Base-by-base conservation (phyloP, 371 early-diverging fungal species). In the Syncephalastrum racemosum region DNA sequence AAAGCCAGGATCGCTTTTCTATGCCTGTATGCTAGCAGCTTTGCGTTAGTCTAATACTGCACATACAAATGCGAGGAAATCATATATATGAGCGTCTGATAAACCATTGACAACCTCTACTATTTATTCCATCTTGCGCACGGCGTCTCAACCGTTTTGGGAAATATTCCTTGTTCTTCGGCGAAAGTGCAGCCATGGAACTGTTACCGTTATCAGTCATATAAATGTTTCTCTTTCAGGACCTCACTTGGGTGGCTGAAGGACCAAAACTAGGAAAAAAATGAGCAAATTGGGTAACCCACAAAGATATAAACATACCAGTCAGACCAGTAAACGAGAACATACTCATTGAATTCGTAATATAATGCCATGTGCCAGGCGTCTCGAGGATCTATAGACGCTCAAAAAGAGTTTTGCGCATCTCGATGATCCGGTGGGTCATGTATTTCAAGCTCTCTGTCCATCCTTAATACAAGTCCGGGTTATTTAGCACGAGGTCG, bases 261-360 rank as follows among this genome's bases (percentile, higher is more conserved):
- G 12, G 51, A 70, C 16, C 10, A 23, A 40, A 55, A 58, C 36
- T 10, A 31, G 36, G 10, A 31, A 10, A 31, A 20, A 15, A 27
- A 50, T 24, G 20, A 50, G 12, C 14, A 22, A 23, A 16, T 36
- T 50, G 6, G 31, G 15, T 15, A 18, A 4, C 4, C 22, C 7
- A 25, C 25, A 5, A 13, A 16, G 19, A 46, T 55, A 0, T 1
- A 19, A 14, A 63, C 60, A 58, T 71, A 80, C 81, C 64, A 22
- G 59, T 83, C 40, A 96, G 71, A 12, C 98, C 98, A 4, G 98
- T 96, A 75, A 86, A 97, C 4, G 89, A 87, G 66, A 97, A 97
- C 98, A 97, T 97, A 67, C 98, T 96, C 62, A 96, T 95, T 76
- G 96, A 96, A 54, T 90, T 85, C 14, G 86, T 75, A 63, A 96